These are phyloP conservation scores for Colletotrichum tofieldiae DNA, from an alignment of 2,329 filamentous ascomycete genomes.

Conservation along the genomic window DNA sequence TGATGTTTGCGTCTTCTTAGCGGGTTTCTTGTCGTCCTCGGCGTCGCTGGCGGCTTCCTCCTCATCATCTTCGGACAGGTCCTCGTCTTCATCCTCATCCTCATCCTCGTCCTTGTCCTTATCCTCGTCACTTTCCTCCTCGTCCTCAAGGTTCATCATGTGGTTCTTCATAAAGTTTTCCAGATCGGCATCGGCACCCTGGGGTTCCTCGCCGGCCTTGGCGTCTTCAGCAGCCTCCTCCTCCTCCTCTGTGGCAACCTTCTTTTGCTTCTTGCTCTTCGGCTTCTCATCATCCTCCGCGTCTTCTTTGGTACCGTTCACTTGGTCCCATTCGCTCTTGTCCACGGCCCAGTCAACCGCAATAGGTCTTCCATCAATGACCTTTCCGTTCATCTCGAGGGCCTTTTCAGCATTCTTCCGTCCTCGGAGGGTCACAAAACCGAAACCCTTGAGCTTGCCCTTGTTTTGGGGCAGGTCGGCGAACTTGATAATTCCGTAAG, in stretches of 20 bases:
- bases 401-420: constrained; percentile 94
- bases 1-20: constrained; percentile 54
- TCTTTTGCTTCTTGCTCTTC: constrained; percentile 56
- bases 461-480: constrained; percentile 87
- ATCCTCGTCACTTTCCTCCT: constrained; percentile 66
- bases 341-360: constrained; percentile 98
- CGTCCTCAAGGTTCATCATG: constrained; percentile 71
- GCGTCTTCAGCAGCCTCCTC: constrained; percentile 47
- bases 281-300: constrained; percentile 45
- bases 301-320: constrained; percentile 60
- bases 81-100: constrained; percentile 60
- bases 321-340: constrained; percentile 85
- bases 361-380: constrained; percentile 87
- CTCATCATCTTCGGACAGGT: constrained; percentile 62
- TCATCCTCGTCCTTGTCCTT: constrained; percentile 60
- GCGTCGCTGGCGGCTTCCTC: constrained; percentile 52
- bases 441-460: constrained; percentile 86
- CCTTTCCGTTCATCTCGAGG: constrained; percentile 89
- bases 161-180: constrained; percentile 73
- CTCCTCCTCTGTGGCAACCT: constrained; percentile 55
- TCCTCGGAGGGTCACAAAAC: constrained; percentile 90
- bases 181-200: constrained; percentile 62
- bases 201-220: constrained; percentile 53
- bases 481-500: constrained; percentile 92
- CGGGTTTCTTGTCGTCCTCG: constrained; percentile 52